phyloP scores from a whole-genome alignment of 2,329 filamentous ascomycete genomes.

The Sclerotinia minor region DNA sequence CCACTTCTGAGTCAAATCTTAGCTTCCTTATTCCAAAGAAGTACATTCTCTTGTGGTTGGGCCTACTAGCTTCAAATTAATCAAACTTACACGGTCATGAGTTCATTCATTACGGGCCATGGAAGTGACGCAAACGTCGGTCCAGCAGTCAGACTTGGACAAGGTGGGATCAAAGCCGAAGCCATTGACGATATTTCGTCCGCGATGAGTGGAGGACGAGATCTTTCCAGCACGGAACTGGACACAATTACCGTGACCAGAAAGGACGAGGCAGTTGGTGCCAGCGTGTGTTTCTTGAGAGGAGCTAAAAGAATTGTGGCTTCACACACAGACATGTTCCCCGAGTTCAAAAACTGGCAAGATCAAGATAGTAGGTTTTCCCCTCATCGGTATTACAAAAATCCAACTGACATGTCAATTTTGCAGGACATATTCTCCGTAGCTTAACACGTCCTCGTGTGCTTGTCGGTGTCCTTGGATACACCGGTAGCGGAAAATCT shows the following conservation, averaged over 20 bases:
- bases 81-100: background rate
- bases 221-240: too few relatives aligned
- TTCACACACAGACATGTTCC: background rate
- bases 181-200: background rate
- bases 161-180: background rate
- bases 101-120: background rate
- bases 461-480: background rate
- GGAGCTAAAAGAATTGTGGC: background rate
- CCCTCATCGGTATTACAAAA: background rate
- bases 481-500: constrained; percentile 12
- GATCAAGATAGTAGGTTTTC: background rate
- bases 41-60: background rate
- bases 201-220: background rate
- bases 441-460: background rate
- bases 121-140: background rate
- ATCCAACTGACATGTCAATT: background rate
- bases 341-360: background rate
- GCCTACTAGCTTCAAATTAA: background rate
- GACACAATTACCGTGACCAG: background rate
- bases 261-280: background rate
- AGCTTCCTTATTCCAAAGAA: background rate
- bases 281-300: background rate
- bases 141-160: background rate
- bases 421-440: background rate
- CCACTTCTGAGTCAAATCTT: background rate